Evolutionary conservation across 139 green algal genomes (phyloP).

Genomic region (Micromonas commoda): DNA sequence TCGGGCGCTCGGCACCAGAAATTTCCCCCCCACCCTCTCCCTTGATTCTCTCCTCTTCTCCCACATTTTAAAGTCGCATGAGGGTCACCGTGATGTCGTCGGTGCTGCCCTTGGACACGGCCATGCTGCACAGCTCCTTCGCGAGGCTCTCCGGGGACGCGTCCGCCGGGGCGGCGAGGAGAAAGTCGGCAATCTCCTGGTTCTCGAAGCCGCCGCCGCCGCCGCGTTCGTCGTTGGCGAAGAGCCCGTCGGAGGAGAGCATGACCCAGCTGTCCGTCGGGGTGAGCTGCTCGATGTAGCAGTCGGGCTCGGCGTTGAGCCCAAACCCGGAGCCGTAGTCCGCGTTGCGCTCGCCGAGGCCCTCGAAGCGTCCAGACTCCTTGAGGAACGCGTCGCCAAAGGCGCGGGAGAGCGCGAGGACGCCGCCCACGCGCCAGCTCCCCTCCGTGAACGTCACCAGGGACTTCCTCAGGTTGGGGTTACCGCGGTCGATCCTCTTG

Average conservation of each 20-base stretch:
- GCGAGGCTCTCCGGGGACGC: constrained; percentile 36
- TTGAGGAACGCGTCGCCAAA: constrained; percentile 96
- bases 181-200: constrained; percentile 40
- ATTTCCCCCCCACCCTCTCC: not conserved
- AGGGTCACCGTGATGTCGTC: constrained; percentile 70
- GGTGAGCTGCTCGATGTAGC: constrained; percentile 11
- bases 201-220: constrained; percentile 77
- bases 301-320: constrained; percentile 22
- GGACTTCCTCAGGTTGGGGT: constrained; percentile 68
- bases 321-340: constrained; percentile 48
- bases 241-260: constrained; percentile 76
- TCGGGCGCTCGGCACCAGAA: too few relatives aligned
- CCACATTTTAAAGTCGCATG: not conserved
- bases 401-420: constrained; percentile 85
- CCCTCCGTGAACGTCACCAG: constrained; percentile 39
- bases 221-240: constrained; percentile 73
- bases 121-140: constrained; percentile 39
- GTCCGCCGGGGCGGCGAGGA: constrained; percentile 18
- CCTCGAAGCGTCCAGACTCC: constrained; percentile 79
- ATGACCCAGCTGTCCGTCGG: constrained; percentile 59
- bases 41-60: not conserved
- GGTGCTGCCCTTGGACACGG: constrained; percentile 57
- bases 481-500: constrained; percentile 80
- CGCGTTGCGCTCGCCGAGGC: constrained; percentile 41
- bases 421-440: constrained; percentile 87